Base-by-base conservation (phyloP, 2,329 filamentous ascomycete species). In the Penicillium freii region DNA sequence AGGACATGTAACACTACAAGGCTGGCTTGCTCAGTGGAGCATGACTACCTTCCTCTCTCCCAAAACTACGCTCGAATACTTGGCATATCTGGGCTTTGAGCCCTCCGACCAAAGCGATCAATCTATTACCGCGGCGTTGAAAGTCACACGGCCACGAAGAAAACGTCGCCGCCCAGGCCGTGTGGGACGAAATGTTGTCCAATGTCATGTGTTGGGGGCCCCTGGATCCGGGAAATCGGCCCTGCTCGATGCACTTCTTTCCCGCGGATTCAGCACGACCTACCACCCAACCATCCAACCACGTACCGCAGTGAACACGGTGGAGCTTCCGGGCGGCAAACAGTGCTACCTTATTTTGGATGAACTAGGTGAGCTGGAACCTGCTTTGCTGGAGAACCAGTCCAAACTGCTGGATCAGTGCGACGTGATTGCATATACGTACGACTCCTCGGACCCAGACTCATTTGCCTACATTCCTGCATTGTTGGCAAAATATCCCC, bases 1-100 rank as follows among this genome's bases (percentile, higher is more conserved):
- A 9, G 94, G 94, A 0, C 86, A 97, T 72, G 92, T 99, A 60
- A 99, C 94, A 1, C 81, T 99, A 4, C 94, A 99, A 74, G 94
- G 94, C 2, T 99, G 94, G 94, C 84, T 99, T 38, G 94, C 94
- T 4, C 94, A 99, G 69, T 99, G 94, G 94, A 97, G 92, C 72
- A 99, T 99, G 94, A 99, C 94, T 0, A 99, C 94, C 0, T 99
- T 97, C 68, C 86, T 95, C 59, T 92, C 95, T 56, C 93, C 94
- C 13, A 95, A 94, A 71, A 97, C 91, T 0, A 97, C 94, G 0
- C 82, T 99, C 4, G 92, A 95, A 66, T 99, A 99, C 72, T 85
- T 99, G 2, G 94, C 94, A 3, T 97, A 97, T 71, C 86, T 99
- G 2, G 94, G 94, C 1, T 99, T 97, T 69, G 94, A 97, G 71